Evolutionary conservation across 1,139 yeast species (phyloP).

Genomic region (Protomyces arabidopsidicola): DNA sequence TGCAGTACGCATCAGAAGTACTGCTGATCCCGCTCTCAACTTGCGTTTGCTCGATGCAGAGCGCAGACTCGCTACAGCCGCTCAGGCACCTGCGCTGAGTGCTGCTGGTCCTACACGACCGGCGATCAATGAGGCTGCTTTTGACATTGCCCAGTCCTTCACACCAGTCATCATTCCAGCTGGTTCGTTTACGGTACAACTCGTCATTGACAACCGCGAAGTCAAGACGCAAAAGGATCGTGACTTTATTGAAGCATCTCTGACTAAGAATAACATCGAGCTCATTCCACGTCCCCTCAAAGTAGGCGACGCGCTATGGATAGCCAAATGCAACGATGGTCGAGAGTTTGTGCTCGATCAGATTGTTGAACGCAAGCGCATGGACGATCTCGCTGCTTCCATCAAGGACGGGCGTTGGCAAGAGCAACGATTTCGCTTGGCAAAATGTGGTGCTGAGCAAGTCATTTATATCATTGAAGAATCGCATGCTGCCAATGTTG

Average conservation of each 20-base stretch:
- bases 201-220: constrained; percentile 80
- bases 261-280: constrained; percentile 49
- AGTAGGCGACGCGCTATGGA: constrained; percentile 87
- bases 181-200: constrained; percentile 53
- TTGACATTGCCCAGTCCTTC: constrained; percentile 4
- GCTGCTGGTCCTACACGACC: not conserved
- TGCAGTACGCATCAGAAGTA: constrained; percentile 45
- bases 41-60: constrained; percentile 1
- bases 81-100: not conserved
- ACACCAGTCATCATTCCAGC: constrained; percentile 30
- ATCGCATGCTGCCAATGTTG: constrained; percentile 46
- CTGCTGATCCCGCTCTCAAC: constrained; percentile 17
- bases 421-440: constrained; percentile 78
- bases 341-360: constrained; percentile 68
- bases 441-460: constrained; percentile 60
- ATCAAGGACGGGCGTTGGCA: constrained; percentile 76
- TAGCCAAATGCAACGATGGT: constrained; percentile 62
- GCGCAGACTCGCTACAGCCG: not conserved
- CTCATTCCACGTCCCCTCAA: constrained; percentile 59
- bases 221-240: constrained; percentile 56
- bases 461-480: constrained; percentile 84
- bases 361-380: constrained; percentile 79
- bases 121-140: not conserved
- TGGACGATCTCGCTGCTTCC: constrained; percentile 78
- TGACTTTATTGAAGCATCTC: constrained; percentile 56